Evolutionary conservation across 805 yeast species (phyloP), one percentile per base, ranked within the genome.

Genomic region (Saturnispora mendoncae): DNA sequence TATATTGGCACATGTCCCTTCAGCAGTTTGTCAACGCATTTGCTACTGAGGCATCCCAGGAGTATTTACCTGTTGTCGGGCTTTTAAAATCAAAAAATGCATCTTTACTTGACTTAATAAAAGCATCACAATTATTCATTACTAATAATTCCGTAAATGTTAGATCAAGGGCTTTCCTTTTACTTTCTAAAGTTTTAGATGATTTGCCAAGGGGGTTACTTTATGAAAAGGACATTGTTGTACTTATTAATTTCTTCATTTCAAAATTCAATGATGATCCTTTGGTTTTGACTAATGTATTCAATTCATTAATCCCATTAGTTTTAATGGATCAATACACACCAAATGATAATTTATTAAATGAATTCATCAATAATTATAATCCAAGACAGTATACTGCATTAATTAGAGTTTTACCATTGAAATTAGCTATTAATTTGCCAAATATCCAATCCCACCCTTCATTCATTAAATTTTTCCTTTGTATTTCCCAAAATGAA

Each of bases 401-500:
- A 7, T 66, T 74, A 24, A 68, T 76, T 2, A 68, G 97, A 47
- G 75, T 68, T 54, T 65, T 62, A 26, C 72, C 81, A 0, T 84
- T 85, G 52, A 26, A 34, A 24, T 13, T 40, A 3, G 28, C 38
- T 9, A 8, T 19, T 12, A 23, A 34, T 13, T 20, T 28, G 4
- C 20, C 21, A 21, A 13, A 20, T 4, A 20, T 14, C 12, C 9
- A 21, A 21, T n/a, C 9, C 7, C 20, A 19, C 3, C 72, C 71
- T 25, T 49, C 57, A 3, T 76, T 70, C 39, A 67, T 84, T 26
- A 58, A 69, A 29, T 58, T 81, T 0, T 88, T 82, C 48, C 55
- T 84, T 27, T 76, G 77, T 43, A 55, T 86, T 23, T 84, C 94
- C 2, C 67, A 76, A 13, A 94, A 94, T 29, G 99, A 92, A 55